phyloP scores from a whole-genome alignment of 225 moss, liverwort and hornwort genomes.

The Pseudisothecium myosuroides region DNA sequence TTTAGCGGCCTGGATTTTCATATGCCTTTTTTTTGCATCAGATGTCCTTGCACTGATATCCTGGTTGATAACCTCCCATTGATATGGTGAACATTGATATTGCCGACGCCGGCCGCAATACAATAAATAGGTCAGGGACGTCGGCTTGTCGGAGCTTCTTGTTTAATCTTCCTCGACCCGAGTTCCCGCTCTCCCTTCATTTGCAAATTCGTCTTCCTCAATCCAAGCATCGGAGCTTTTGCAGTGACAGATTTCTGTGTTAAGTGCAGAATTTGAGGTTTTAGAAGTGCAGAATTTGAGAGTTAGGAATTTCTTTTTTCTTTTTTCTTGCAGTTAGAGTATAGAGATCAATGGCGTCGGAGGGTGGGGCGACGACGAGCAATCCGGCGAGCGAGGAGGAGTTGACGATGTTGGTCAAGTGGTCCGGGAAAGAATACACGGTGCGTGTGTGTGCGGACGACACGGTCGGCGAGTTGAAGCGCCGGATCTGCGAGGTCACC shows the following conservation, averaged over 20 bases:
- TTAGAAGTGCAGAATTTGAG: background rate
- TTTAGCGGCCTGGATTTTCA: too few relatives aligned
- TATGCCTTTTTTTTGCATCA: too few relatives aligned
- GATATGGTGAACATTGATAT: background rate
- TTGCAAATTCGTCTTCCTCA: background rate
- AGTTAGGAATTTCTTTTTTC: too few relatives aligned
- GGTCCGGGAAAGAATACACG: slow-evolving; percentile 81
- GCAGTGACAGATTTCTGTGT: background rate
- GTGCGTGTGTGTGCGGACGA: slow-evolving; percentile 86
- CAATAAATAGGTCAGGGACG: background rate
- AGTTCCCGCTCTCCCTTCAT: background rate
- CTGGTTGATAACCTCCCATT: background rate
- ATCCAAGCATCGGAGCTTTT: background rate
- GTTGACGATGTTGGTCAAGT: slow-evolving; percentile 82
- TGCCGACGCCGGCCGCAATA: background rate
- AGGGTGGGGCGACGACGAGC: slow-evolving; percentile 26
- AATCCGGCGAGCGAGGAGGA: slow-evolving; percentile 59
- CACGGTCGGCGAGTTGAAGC: slow-evolving; percentile 92
- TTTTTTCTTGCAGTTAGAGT: background rate
- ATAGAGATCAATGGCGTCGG: slow-evolving; percentile 39
- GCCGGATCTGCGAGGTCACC: slow-evolving; percentile 90
- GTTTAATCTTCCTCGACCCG: background rate
- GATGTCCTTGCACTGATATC: background rate
- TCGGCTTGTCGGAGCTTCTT: background rate
- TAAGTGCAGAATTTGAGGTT: background rate